Percentiles rank a stretch among this genome's conserved stretches.
These are phyloP conservation scores for Chloranthus sessilifolius DNA, from an alignment of 164 flowering plant genomes.

Conservation along the genomic window DNA sequence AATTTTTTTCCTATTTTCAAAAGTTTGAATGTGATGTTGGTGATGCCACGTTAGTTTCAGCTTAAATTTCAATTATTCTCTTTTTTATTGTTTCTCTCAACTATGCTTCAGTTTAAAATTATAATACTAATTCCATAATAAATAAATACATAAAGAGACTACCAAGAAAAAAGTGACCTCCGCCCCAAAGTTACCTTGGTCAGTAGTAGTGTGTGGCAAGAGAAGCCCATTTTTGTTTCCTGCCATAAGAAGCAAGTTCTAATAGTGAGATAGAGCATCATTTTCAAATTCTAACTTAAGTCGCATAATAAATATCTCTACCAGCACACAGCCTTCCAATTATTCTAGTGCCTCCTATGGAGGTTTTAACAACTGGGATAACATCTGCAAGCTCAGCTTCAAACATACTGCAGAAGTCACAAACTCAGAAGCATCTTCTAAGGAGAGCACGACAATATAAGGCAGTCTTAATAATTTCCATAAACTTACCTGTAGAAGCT, in stretches of 20 bases:
- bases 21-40: no score
- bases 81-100: no score
- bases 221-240: slow-evolving; percentile 94
- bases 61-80: no score
- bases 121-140: no score
- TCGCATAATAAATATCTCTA: slow-evolving; percentile 12
- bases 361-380: slow-evolving; percentile 89
- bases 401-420: slow-evolving; percentile 46
- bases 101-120: no score
- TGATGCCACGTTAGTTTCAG: no score
- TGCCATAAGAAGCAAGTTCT: slow-evolving; percentile 23
- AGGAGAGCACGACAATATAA: background rate
- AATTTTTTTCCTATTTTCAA: no score
- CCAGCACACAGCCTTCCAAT: slow-evolving; percentile 88
- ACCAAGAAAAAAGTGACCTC: no score
- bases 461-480: background rate
- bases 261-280: background rate
- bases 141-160: no score
- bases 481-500: slow-evolving; percentile 68
- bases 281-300: background rate
- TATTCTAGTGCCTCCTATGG: slow-evolving; percentile 79
- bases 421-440: slow-evolving; percentile 1
- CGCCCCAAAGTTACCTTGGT: slow-evolving; percentile 62
- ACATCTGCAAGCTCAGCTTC: slow-evolving; percentile 81
- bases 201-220: slow-evolving; percentile 85